These are phyloP conservation scores for Termitomyces sp. DNA, from an alignment of 768 basidiomycete genomes.

Conservation along the genomic window DNA sequence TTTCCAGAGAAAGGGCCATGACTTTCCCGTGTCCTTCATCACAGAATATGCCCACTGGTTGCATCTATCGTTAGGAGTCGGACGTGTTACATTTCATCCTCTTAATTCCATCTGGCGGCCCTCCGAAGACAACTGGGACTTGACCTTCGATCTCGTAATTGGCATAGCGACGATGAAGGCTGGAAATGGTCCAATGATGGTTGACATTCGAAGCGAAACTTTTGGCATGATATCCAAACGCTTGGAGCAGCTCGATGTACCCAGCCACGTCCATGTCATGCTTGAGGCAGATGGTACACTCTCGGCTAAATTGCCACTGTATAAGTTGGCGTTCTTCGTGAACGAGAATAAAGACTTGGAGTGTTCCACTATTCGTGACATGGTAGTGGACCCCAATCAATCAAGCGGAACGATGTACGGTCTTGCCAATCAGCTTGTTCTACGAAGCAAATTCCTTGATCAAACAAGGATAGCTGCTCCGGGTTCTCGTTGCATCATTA, in stretches of 20 bases:
- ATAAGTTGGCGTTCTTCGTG: background rate
- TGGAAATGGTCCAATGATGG: background rate
- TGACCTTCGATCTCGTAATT: constrained; percentile 36
- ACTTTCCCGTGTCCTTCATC: constrained; percentile 30
- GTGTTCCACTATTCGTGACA: background rate
- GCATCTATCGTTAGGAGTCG: constrained; percentile 14
- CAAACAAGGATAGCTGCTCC: background rate
- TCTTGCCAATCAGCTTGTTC: background rate
- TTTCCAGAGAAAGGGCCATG: constrained; percentile 15
- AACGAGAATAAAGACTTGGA: background rate
- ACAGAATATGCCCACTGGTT: constrained; percentile 35
- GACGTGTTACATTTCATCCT: constrained; percentile 32
- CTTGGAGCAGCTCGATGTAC: background rate
- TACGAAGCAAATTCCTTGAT: background rate
- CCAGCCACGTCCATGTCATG: background rate
- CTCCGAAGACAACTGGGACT: constrained; percentile 6
- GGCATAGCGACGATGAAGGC: background rate
- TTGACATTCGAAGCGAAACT: background rate
- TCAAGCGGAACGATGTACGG: background rate
- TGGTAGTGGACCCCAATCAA: background rate
- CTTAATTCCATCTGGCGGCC: constrained; percentile 26
- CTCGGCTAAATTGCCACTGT: background rate
- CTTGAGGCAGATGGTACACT: background rate
- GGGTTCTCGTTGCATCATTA: background rate
- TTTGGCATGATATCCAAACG: background rate